Base-by-base conservation (phyloP, 2,329 filamentous ascomycete genomes). In the Sarocladium kiliense region DNA sequence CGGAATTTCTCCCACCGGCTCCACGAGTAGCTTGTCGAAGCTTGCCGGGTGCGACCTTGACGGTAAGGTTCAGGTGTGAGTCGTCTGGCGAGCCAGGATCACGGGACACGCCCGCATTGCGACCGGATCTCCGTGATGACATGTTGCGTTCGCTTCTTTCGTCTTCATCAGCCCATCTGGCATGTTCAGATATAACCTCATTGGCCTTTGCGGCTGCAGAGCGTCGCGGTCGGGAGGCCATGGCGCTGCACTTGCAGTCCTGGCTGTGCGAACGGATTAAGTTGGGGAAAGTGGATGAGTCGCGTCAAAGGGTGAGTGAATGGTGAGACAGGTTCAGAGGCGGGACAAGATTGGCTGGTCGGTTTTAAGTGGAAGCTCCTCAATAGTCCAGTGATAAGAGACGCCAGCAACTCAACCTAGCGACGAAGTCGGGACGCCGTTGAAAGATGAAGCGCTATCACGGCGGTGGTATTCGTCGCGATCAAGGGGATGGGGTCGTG, bases 91-190 rank as follows among this genome's bases (percentile, higher is more conserved):
- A 79, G 18, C 71, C 73, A 58, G 71, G 71, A 57, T 74, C 75
- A 64, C 76, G 73, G 45, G 73, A 71, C 39, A 72, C 66, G 30
- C 71, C 68, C 59, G 72, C 27, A 18, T 67, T 70, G 64, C 77
- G 74, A 62, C 76, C 76, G 53, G 76, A 75, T 61, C 79, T 74
- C 63, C 79, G 75, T 55, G 78, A 75, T 51, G 79, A 77, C 77
- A 81, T 81, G 65, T 65, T 73, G 65, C 62, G 59, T 56, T 71
- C 67, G 47, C 54, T 58, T 59, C 63, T 69, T 60, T 70, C 69
- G 58, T 63, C 66, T 57, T 41, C 18, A 68, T 73, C 67, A 73
- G 71, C 68, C 69, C 68, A 71, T 65, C 64, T 71, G 56, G 69
- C 68, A 58, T 73, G 70, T 55, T 68, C 71, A 57, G 72, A 72